Evolutionary conservation across 2,329 filamentous ascomycete species (phyloP), one percentile per base, ranked within the genome.

Genomic region (Epichloe festucae): DNA sequence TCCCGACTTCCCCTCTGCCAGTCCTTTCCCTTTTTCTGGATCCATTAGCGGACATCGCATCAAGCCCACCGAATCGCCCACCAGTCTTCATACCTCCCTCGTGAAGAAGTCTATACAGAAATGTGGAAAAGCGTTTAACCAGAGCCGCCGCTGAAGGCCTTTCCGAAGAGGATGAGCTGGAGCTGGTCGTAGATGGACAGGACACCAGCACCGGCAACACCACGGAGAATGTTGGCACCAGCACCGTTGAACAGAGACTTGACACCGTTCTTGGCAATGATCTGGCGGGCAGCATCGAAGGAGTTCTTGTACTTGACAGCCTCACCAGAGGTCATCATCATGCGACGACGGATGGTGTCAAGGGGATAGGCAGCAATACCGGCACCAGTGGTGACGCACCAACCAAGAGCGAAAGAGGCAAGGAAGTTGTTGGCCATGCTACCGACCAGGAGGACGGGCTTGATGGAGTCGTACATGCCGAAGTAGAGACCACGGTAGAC

Each of bases 401-500:
- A 98, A 73, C 93, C 93, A 76, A 98, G 93, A 71, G 82, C 70
- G 89, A 98, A 98, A 64, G 93, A 98, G 74, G 93, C 93, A 69
- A 98, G 79, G 90, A 98, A 98, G 88, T 91, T 96, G 79, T 90
- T 90, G 78, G 89, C 83, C 67, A 98, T 89, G 73, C 72, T 59
- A 73, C 93, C 93, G 72, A 86, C 82, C 62, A 98, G 89, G 76
- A 97, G 74, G 70, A 97, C 88, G 66, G 93, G 93, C 89, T 98
- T 98, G 83, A 98, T 85, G 66, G 93, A 98, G 81, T 98, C 93
- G 89, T 98, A 98, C 87, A 98, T 87, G 73, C 93, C 93, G 87
- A 98, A 98, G 90, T 98, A 98, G 68, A 98, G 89, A 96, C 93
- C 93, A 89, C 93, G 93, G 89, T 98, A 98, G 79, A 98, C 93